Conservation (phyloP, 2,329 filamentous ascomycete species). For the Colletotrichum sp. region DNA sequence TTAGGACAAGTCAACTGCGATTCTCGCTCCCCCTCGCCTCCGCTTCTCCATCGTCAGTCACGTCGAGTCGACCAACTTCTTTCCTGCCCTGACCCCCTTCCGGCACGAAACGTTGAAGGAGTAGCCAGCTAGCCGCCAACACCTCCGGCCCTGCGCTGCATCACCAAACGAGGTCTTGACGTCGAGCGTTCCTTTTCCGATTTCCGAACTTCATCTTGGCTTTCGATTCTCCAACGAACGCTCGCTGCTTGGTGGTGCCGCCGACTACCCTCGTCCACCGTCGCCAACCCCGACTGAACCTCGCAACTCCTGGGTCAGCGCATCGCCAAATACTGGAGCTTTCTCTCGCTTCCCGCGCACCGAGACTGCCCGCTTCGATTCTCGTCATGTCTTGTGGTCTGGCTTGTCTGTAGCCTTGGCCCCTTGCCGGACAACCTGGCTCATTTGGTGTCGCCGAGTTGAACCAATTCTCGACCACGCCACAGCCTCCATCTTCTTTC, state of each 20-base stretch:
- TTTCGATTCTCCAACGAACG: background rate
- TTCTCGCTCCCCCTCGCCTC: background rate
- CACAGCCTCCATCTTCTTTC: background rate
- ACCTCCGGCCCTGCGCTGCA: background rate
- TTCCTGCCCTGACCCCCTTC: background rate
- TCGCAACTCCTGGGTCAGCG: background rate
- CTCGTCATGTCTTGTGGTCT: slow-evolving; percentile 51
- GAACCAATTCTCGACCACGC: slow-evolving; percentile 3
- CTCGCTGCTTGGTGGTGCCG: background rate
- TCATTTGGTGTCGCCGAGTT: background rate
- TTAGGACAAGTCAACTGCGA: background rate
- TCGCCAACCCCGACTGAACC: background rate
- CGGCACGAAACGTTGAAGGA: background rate
- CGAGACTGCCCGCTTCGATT: slow-evolving; percentile 4
- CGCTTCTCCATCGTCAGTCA: background rate
- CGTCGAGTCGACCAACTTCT: background rate
- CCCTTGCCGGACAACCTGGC: slow-evolving; percentile 44
- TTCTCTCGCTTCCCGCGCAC: background rate
- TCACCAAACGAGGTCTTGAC: background rate
- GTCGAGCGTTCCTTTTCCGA: background rate
- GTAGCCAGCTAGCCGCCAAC: background rate
- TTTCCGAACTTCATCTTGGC: background rate
- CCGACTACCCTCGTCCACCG: background rate
- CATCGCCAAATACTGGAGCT: background rate
- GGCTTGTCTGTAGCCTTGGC: slow-evolving; percentile 53